Conservation (phyloP, 1,284 basidiomycete genomes). For the Fomes fomentarius region DNA sequence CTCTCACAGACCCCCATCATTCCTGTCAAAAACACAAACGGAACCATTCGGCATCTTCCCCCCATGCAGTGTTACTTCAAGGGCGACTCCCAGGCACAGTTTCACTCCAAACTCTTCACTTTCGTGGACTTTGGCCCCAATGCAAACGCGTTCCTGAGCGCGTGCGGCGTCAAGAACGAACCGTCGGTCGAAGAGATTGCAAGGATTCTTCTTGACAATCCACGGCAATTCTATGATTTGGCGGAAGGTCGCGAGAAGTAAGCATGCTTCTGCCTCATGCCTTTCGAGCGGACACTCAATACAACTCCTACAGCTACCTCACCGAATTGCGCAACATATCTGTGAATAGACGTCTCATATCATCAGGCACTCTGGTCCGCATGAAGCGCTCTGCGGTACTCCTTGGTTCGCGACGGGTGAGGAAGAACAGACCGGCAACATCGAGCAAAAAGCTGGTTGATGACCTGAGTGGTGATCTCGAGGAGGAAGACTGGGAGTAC, state of each 20-base stretch:
- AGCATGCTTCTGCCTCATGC: too few species aligned
- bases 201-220: conserved; percentile 65
- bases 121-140: conserved; percentile 89
- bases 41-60: conserved; percentile 49
- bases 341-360: conserved; percentile 69
- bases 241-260: conserved; percentile 68
- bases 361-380: conserved; percentile 53
- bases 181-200: conserved; percentile 86
- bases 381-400: conserved; percentile 79
- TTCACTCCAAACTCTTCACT: conserved; percentile 81
- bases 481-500: conserved; percentile 71
- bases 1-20: conserved; percentile 60
- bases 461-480: conserved; percentile 35
- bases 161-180: conserved; percentile 88
- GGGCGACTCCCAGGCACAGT: conserved; percentile 49
- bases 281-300: too few species aligned
- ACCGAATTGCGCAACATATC: conserved; percentile 85
- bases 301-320: too few species aligned
- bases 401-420: conserved; percentile 67
- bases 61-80: conserved; percentile 76
- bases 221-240: conserved; percentile 70
- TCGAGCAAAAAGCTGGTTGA: conserved; percentile 35
- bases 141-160: conserved; percentile 85
- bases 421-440: conserved; percentile 36
- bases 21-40: conserved; percentile 43